Base-by-base conservation (phyloP, 2,329 filamentous ascomycete genomes). In the Akanthomyces muscarius region DNA sequence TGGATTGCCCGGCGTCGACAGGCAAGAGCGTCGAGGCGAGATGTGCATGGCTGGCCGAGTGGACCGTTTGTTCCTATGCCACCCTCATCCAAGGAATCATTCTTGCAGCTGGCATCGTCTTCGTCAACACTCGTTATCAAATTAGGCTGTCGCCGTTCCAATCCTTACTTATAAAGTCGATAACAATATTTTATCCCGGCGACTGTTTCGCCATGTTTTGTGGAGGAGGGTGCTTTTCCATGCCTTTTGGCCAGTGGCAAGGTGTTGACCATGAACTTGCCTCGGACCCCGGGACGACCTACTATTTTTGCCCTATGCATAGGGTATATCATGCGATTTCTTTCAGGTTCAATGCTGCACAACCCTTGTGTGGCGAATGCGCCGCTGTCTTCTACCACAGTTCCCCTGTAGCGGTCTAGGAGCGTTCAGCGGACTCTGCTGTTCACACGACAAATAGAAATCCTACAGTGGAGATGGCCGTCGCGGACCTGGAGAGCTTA, bases 311-410 rank as follows among this genome's bases (percentile, higher is more conserved):
- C 62, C 70, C 71, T 16, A 50, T 67, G 6, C 74, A 76, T 45
- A 59, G 63, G 14, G 14, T 51, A 18, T 71, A 68, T 44, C 74
- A 76, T 66, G 68, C 68, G 21, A 68, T 75, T 10, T 62, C 63
- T 36, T 53, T 66, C 38, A 36, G 13, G 10, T 13, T 25, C 4
- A 28, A 41, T 14, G 56, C 52, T 5, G 7, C n/a, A 1, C 73
- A 76, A 53, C 73, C 74, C 1, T 57, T 64, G 3, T 76, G 73
- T 38, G 73, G 73, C 65, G 74, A 75, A 60, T 76, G 74, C 47
- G 70, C 74, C 23, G 69, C 69, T 21, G 52, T 74, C 8, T 74
- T 70, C 65, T 73, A 67, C 54, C 25, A 67, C 51, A 30, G 55
- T 4, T 30, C 55, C 13, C 44, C 57, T n/a, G 18, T 44, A 6